Evolutionary conservation across 2,329 filamentous ascomycete genomes (phyloP).

Genomic region (Cercospora brassicicola): DNA sequence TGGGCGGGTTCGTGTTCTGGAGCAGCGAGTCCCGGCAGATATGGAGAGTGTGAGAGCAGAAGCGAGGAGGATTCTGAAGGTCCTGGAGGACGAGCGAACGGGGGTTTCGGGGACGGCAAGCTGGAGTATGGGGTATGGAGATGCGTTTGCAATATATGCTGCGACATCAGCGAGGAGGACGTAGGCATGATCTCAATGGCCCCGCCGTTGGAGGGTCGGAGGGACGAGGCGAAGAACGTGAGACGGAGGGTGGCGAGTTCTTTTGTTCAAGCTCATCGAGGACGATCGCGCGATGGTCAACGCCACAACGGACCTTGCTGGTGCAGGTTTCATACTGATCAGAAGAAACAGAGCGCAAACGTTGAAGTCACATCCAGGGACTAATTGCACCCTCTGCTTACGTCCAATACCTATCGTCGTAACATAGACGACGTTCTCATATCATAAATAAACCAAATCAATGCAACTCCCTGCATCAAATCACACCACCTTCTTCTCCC

Average conservation of each 20-base stretch:
- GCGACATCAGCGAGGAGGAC: background rate
- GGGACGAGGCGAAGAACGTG: background rate
- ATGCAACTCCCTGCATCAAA: too few species aligned
- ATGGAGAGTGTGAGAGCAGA: background rate
- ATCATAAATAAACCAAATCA: background rate
- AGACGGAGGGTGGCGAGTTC: background rate
- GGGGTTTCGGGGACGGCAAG: background rate
- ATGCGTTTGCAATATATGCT: constrained; percentile 7
- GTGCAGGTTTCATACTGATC: too few species aligned
- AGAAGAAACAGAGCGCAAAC: too few species aligned
- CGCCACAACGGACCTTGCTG: too few species aligned
- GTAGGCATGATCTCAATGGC: background rate
- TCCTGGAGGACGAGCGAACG: constrained; percentile 3
- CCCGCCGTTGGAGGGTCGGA: background rate
- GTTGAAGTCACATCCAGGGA: too few species aligned
- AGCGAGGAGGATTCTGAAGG: constrained; percentile 10
- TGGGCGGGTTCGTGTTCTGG: constrained; percentile 6
- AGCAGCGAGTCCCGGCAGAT: background rate
- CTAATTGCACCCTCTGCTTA: too few species aligned
- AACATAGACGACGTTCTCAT: too few species aligned
- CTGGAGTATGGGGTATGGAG: constrained; percentile 14
- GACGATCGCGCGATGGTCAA: background rate
- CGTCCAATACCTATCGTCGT: too few species aligned
- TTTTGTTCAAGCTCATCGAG: background rate
- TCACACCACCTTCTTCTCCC: background rate